Conservation (phyloP, 2,329 filamentous ascomycete species). For the Penicillium hordei region DNA sequence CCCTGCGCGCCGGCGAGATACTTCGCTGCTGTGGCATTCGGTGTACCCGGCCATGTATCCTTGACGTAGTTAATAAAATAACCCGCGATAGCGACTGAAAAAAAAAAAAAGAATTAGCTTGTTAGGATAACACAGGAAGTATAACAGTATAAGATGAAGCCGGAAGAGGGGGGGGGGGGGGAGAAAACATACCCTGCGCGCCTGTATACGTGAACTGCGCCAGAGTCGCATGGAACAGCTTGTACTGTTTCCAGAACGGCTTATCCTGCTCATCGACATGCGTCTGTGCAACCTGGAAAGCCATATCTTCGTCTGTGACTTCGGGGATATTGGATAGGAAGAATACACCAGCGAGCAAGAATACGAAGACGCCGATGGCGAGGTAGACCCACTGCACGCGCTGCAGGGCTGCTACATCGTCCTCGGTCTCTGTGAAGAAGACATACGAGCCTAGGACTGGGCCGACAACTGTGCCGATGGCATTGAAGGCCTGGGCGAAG, state of each 20-base stretch:
- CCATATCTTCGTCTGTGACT: slow-evolving; percentile 70
- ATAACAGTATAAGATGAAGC: background rate
- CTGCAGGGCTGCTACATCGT: slow-evolving; percentile 57
- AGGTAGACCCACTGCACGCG: slow-evolving; percentile 80
- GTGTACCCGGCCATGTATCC: slow-evolving; percentile 58
- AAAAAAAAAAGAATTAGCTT: slow-evolving; percentile 3
- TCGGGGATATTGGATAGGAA: slow-evolving; percentile 68
- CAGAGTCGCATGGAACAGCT: slow-evolving; percentile 71
- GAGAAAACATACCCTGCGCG: slow-evolving; percentile 57
- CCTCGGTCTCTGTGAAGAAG: slow-evolving; percentile 66
- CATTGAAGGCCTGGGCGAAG: slow-evolving; percentile 74
- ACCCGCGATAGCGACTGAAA: slow-evolving; percentile 47
- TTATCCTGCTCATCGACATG: slow-evolving; percentile 57
- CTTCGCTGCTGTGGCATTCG: slow-evolving; percentile 59
- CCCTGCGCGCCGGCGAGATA: slow-evolving; percentile 74
- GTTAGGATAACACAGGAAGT: background rate
- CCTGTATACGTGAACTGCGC: slow-evolving; percentile 81
- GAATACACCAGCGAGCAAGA: slow-evolving; percentile 64
- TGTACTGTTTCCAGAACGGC: slow-evolving; percentile 69
- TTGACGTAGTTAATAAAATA: slow-evolving; percentile 75
- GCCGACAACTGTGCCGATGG: slow-evolving; percentile 70
- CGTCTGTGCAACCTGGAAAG: slow-evolving; percentile 58
- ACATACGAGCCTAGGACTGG: slow-evolving; percentile 71
- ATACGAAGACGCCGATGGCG: slow-evolving; percentile 73
- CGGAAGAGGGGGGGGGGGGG: no score